Base-by-base conservation (phyloP, 805 yeast genomes). In the Starmerella apis region DNA sequence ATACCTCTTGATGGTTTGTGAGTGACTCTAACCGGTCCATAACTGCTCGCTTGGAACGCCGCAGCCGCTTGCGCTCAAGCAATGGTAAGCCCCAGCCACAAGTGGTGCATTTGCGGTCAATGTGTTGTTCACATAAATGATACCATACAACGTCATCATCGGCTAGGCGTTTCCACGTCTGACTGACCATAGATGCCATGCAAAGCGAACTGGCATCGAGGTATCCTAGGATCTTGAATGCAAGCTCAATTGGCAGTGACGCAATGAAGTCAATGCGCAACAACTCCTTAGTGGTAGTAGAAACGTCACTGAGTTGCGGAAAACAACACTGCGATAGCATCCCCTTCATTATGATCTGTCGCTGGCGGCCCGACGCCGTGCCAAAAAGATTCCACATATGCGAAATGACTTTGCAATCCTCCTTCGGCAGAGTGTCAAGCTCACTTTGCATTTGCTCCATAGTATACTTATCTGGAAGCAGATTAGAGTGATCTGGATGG, bases 41-140 rank as follows among this genome's bases (percentile, higher is more conserved):
- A 9, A 65, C 59, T 14, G 61, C 61, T 35, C 59, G 58, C 47
- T 60, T 60, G 43, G 65, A 55, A 42, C 63, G 65, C 23, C 65
- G 57, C 20, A 66, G 60, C 22, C 72, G 58, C 47, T 63, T 83
- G 79, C 87, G 86, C 61, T 87, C 95, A 78, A 92, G 77, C 52
- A 92, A 69, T 2, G 98, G 98, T 56, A 92, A 72, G 4, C 98
- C 98, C 98, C 98, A 92, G 14, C 98, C 98, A 69, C 98, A 92
- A 62, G 86, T 86, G 35, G 96, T 95, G 69, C 98, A 92, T 66
- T 92, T 92, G 53, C 94, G 75, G 68, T 92, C 98, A 49, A 92
- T 92, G 66, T 92, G 98, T 68, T 92, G 98, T 64, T 87, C 95
- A 63, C 98, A 92, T 87, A 92, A 82, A 58, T 90, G 88, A 64